Conservation (phyloP, 2,329 filamentous ascomycete species). For the Colletotrichum sp. region DNA sequence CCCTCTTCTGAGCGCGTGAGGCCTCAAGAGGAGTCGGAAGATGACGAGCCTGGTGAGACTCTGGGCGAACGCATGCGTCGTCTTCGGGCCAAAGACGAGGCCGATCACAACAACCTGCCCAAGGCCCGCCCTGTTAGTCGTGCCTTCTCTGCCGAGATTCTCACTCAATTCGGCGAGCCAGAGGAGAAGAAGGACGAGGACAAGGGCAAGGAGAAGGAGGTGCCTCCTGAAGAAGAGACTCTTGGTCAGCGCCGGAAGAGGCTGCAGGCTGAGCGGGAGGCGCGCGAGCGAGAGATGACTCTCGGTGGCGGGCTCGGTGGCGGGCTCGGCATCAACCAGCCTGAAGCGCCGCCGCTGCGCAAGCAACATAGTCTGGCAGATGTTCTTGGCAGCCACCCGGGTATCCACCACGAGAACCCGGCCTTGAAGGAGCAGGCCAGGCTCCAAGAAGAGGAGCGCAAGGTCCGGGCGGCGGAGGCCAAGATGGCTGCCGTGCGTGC, state of each 20-base stretch:
- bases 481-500: conserved; percentile 53
- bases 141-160: conserved; percentile 72
- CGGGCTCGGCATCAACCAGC: conserved; percentile 24
- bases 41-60: conserved; percentile 65
- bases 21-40: conserved; percentile 30
- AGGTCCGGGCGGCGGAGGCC: conserved; percentile 47
- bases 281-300: conserved; percentile 61
- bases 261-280: conserved; percentile 73
- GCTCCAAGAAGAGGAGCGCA: conserved; percentile 43
- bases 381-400: conserved; percentile 52
- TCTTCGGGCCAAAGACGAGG: conserved; percentile 62
- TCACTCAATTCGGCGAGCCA: conserved; percentile 65
- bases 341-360: conserved; percentile 28
- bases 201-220: conserved; percentile 33
- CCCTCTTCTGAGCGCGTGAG: conserved; percentile 21
- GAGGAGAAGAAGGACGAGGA: conserved; percentile 39
- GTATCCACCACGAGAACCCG: conserved; percentile 39
- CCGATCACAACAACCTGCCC: conserved; percentile 50
- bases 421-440: conserved; percentile 45
- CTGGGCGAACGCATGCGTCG: conserved; percentile 69
- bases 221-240: conserved; percentile 67
- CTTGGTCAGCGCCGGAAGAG: conserved; percentile 78
- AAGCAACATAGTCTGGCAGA: conserved; percentile 62
- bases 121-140: conserved; percentile 64
- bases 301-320: conserved; percentile 26